Evolutionary conservation across 257 asterid genomes (phyloP).

Genomic region (Petrea volubilis): DNA sequence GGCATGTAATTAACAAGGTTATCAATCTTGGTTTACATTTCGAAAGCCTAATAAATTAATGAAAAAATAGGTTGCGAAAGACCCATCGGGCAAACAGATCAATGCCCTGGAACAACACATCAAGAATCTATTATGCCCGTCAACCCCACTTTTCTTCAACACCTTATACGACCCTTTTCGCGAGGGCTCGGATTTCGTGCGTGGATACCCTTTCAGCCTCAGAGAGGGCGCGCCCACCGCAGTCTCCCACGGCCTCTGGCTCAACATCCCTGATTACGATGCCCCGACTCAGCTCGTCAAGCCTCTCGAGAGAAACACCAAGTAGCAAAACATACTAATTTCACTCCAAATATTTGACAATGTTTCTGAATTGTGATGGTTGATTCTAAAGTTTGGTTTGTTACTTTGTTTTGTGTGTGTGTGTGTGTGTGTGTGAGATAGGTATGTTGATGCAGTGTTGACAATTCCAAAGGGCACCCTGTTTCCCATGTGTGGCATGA

Average conservation of each 20-base stretch:
- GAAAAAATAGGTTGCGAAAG: slow-evolving; percentile 70
- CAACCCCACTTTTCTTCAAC: slow-evolving; percentile 90
- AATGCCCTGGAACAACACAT: slow-evolving; percentile 85
- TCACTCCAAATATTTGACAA: not conserved
- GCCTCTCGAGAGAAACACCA: slow-evolving; percentile 79
- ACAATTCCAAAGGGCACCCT: slow-evolving; percentile 93
- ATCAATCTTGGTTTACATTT: not conserved
- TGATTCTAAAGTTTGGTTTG: not conserved
- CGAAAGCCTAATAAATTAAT: not conserved
- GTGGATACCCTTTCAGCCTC: slow-evolving; percentile 95
- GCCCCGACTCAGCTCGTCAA: slow-evolving; percentile 99
- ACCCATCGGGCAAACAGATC: slow-evolving; percentile 71
- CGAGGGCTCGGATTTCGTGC: slow-evolving; percentile 85
- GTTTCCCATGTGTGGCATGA: slow-evolving; percentile 97
- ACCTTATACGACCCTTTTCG: slow-evolving; percentile 81
- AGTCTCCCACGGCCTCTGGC: slow-evolving; percentile 92
- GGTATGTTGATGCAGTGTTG: slow-evolving; percentile 85
- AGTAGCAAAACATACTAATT: slow-evolving; percentile 28
- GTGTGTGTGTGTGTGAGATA: slow-evolving; percentile 13
- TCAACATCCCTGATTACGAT: slow-evolving; percentile 91
- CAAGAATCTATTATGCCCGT: slow-evolving; percentile 73
- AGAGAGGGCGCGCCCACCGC: slow-evolving; percentile 90
- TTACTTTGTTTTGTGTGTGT: not conserved
- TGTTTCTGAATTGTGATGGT: too few species aligned
- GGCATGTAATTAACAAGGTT: too few species aligned